phyloP scores from a whole-genome alignment of 1,284 basidiomycete species.

The Polyporus tsugae region DNA sequence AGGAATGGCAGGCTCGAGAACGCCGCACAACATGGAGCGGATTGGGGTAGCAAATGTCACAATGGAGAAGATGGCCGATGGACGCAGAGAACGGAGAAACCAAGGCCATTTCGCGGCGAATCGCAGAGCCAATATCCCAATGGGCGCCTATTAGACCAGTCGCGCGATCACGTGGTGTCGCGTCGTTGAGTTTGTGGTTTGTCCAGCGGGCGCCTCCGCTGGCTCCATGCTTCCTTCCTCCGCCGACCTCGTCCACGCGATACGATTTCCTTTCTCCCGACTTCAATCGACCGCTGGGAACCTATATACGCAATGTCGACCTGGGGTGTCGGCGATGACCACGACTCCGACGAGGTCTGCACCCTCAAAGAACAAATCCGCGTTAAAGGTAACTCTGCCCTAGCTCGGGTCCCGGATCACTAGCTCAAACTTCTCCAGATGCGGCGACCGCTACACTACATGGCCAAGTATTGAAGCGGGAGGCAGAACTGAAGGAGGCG shows the following conservation, averaged over 20 bases:
- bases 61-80: not conserved
- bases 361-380: constrained; percentile 65
- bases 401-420: constrained; percentile 2
- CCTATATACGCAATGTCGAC: constrained; percentile 55
- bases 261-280: constrained; percentile 4
- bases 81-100: constrained; percentile 14
- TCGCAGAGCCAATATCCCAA: not conserved
- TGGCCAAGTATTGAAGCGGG: constrained; percentile 61
- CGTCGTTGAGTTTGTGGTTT: constrained; percentile 29
- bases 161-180: constrained; percentile 31
- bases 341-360: constrained; percentile 67
- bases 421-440: constrained; percentile 19
- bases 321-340: constrained; percentile 64
- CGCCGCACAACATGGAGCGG: not conserved
- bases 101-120: not conserved
- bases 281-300: not conserved
- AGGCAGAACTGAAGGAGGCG: constrained; percentile 61
- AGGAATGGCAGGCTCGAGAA: not conserved
- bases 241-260: constrained; percentile 18
- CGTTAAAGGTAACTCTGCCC: constrained; percentile 61
- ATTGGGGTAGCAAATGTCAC: not conserved
- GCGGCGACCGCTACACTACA: constrained; percentile 62
- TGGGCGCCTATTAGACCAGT: not conserved
- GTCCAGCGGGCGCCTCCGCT: constrained; percentile 19
- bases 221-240: constrained; percentile 19